Percentiles rank a stretch among this genome's conserved stretches.
phyloP scores from a whole-genome alignment of 371 early-diverging fungal genomes.

The Amoeboaphelidium protococcarum region DNA sequence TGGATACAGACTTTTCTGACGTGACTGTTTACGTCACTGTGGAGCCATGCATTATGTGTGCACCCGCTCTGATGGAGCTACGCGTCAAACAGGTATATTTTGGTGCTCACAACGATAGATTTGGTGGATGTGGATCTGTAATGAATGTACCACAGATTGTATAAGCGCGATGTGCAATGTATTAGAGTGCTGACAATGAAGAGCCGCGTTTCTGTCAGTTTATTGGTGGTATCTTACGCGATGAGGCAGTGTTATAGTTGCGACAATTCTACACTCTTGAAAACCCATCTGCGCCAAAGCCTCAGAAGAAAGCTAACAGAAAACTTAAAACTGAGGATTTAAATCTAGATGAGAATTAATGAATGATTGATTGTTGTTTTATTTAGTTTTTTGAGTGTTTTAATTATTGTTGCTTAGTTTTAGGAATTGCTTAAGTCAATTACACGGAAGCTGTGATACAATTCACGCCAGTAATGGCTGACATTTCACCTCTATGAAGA shows the following conservation, averaged over 20 bases:
- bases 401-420: too few species aligned
- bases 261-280: slow-evolving; percentile 71
- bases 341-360: too few species aligned
- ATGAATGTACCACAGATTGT: slow-evolving; percentile 29
- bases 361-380: too few species aligned
- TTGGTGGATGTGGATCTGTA: slow-evolving; percentile 84
- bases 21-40: slow-evolving; percentile 83
- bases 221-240: slow-evolving; percentile 34
- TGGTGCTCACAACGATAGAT: slow-evolving; percentile 77
- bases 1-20: slow-evolving; percentile 37
- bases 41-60: slow-evolving; percentile 98
- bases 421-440: too few species aligned
- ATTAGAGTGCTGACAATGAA: background rate
- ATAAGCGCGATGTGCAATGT: slow-evolving; percentile 11
- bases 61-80: slow-evolving; percentile 54
- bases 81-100: slow-evolving; percentile 49
- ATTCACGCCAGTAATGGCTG: too few species aligned
- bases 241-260: slow-evolving; percentile 59
- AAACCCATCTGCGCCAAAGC: slow-evolving; percentile 56
- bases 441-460: too few species aligned
- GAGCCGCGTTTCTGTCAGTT: slow-evolving; percentile 19
- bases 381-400: too few species aligned
- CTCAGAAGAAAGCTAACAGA: slow-evolving; percentile 53
- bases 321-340: slow-evolving; percentile 45
- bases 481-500: too few species aligned